Evolutionary conservation across 768 basidiomycete species (phyloP).

Genomic region (Auricularia auricula-judae): DNA sequence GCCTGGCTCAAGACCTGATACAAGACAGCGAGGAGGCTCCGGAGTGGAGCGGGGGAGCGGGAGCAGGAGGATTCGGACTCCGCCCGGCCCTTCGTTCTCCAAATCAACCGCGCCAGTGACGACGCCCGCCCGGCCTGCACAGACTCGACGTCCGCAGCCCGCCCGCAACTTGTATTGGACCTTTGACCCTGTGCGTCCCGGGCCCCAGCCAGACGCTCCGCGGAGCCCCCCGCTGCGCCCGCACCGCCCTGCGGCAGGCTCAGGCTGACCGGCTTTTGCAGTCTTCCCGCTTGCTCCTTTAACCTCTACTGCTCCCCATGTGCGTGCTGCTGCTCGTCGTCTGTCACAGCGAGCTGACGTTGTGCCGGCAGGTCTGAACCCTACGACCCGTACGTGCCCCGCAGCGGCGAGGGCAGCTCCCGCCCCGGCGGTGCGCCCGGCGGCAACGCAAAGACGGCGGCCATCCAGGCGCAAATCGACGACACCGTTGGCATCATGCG

Average conservation of each 20-base stretch:
- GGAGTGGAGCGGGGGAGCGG: too few species aligned
- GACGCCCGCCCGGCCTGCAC: not conserved
- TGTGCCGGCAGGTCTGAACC: constrained; percentile 72
- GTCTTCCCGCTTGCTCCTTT: not conserved
- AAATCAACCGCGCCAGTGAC: too few species aligned
- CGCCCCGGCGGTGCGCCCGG: constrained; percentile 27
- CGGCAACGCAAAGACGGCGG: constrained; percentile 74
- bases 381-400: constrained; percentile 96
- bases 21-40: too few species aligned
- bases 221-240: not conserved
- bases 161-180: not conserved
- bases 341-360: not conserved
- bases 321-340: not conserved
- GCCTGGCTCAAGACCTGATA: too few species aligned
- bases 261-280: not conserved
- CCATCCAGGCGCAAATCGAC: constrained; percentile 92
- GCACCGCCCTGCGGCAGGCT: constrained; percentile 1
- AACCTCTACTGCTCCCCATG: not conserved
- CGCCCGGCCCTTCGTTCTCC: too few species aligned
- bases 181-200: not conserved
- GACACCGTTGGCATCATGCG: constrained; percentile 97
- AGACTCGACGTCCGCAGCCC: not conserved
- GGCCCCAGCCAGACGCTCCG: not conserved
- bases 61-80: too few species aligned
- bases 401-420: constrained; percentile 52